Evolutionary conservation across 129 eudicot genomes (phyloP).

Genomic region (Gnaphalium uliginosum): DNA sequence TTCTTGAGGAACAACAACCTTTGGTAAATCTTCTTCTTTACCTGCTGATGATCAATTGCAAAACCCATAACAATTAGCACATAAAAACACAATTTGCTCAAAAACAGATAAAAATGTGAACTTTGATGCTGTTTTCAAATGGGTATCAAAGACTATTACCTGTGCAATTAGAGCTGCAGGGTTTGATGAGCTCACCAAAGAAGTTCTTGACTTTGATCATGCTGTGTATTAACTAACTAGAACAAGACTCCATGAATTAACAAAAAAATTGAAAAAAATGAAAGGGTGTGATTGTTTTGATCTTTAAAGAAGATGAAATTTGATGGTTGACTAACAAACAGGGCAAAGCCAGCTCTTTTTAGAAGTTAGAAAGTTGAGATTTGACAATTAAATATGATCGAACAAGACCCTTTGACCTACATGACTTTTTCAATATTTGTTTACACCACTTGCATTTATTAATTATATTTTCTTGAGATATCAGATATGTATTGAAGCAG

Average conservation of each 20-base stretch:
- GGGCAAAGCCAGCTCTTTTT: neutral
- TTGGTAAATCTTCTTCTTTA: conserved; percentile 41
- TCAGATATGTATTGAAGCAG: no score
- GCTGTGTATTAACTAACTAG: neutral
- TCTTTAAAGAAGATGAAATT: neutral
- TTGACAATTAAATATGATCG: neutral
- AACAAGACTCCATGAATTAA: conserved; percentile 10
- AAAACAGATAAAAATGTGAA: conserved; percentile 8
- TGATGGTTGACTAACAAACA: neutral
- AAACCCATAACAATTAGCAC: neutral
- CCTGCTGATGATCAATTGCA: conserved; percentile 17
- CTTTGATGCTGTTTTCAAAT: neutral
- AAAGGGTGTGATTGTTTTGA: neutral
- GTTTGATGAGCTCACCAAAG: conserved; percentile 33
- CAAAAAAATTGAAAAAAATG: neutral
- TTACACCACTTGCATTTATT: neutral
- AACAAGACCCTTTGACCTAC: neutral
- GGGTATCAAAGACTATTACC: conserved; percentile 34
- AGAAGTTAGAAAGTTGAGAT: neutral
- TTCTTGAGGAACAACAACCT: conserved; percentile 57
- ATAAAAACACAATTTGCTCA: neutral
- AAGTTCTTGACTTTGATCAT: conserved; percentile 54
- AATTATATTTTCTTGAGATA: neutral
- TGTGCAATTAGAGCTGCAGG: conserved; percentile 38
- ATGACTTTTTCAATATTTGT: conserved; percentile 6